Evolutionary conservation across 1,284 basidiomycete species (phyloP).

Genomic region (Ceratobasidium sp.): DNA sequence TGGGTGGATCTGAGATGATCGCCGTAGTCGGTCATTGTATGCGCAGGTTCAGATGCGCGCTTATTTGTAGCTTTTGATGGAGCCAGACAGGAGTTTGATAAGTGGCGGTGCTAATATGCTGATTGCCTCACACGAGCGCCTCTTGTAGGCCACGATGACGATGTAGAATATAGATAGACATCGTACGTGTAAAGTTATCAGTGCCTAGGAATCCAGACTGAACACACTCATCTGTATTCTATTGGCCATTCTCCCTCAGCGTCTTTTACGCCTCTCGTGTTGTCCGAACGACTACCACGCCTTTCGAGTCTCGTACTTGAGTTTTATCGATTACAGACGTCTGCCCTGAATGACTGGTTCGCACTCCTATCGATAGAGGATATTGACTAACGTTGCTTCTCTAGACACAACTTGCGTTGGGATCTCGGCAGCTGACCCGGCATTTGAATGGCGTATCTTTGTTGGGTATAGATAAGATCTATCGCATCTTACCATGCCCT

Average conservation of each 20-base stretch:
- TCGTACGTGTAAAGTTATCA: not conserved
- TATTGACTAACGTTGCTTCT: not conserved
- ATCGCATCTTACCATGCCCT: not conserved
- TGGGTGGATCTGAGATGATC: constrained; percentile 2
- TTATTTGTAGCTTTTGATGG: not conserved
- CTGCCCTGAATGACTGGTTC: not conserved
- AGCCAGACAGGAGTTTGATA: not conserved
- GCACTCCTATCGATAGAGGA: not conserved
- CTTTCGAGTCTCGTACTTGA: not conserved
- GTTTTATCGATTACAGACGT: not conserved
- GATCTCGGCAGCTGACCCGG: not conserved
- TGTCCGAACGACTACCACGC: not conserved
- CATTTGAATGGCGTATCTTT: not conserved
- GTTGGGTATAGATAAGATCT: not conserved
- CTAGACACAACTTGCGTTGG: not conserved
- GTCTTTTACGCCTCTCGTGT: not conserved
- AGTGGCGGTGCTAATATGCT: not conserved
- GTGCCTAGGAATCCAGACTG: not conserved
- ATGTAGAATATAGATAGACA: not conserved
- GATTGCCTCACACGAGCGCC: not conserved
- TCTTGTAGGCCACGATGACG: not conserved
- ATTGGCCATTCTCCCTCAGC: not conserved
- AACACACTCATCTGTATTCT: not conserved
- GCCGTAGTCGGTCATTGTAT: not conserved
- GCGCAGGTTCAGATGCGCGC: not conserved